A percentile compares a stretch with the other conserved stretches of the same genome.
Conservation (phyloP, 2,329 filamentous ascomycete species). For the Claviceps maximensis region DNA sequence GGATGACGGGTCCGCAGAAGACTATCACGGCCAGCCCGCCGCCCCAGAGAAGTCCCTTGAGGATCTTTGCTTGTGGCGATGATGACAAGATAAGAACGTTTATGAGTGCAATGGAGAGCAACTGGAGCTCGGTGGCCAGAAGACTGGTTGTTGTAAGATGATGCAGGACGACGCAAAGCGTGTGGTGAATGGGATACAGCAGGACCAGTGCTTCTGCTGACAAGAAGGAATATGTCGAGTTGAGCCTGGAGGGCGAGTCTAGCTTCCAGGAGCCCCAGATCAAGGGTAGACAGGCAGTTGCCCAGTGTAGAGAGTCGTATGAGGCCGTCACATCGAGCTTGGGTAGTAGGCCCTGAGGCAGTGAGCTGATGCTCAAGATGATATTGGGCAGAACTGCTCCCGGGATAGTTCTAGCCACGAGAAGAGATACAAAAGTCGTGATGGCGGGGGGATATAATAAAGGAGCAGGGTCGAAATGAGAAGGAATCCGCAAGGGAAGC, state of each 20-base stretch:
- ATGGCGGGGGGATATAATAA: slow-evolving; percentile 74
- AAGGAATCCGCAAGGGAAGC: slow-evolving; percentile 44
- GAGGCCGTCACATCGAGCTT: slow-evolving; percentile 41
- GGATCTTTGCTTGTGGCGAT: slow-evolving; percentile 72
- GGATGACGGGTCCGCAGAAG: slow-evolving; percentile 58
- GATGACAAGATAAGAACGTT: slow-evolving; percentile 65
- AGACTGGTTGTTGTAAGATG: slow-evolving; percentile 82
- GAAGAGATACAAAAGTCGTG: slow-evolving; percentile 63
- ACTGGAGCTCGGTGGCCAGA: slow-evolving; percentile 71
- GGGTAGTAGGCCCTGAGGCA: slow-evolving; percentile 63
- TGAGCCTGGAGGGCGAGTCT: slow-evolving; percentile 26
- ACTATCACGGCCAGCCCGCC: slow-evolving; percentile 68
- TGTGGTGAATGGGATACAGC: slow-evolving; percentile 74
- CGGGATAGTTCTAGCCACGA: slow-evolving; percentile 50
- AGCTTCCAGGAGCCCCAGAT: slow-evolving; percentile 14
- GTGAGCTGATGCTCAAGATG: slow-evolving; percentile 63
- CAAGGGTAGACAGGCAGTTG: slow-evolving; percentile 58
- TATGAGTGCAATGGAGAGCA: slow-evolving; percentile 71
- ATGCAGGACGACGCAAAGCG: slow-evolving; percentile 58
- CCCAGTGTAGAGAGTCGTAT: slow-evolving; percentile 64
- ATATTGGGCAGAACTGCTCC: slow-evolving; percentile 63
- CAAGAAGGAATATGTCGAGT: slow-evolving; percentile 19
- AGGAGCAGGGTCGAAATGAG: slow-evolving; percentile 80
- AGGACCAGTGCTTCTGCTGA: slow-evolving; percentile 44
- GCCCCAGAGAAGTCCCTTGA: slow-evolving; percentile 75